Evolutionary conservation across 805 yeast species (phyloP).

Genomic region (Lachancea quebecensis): DNA sequence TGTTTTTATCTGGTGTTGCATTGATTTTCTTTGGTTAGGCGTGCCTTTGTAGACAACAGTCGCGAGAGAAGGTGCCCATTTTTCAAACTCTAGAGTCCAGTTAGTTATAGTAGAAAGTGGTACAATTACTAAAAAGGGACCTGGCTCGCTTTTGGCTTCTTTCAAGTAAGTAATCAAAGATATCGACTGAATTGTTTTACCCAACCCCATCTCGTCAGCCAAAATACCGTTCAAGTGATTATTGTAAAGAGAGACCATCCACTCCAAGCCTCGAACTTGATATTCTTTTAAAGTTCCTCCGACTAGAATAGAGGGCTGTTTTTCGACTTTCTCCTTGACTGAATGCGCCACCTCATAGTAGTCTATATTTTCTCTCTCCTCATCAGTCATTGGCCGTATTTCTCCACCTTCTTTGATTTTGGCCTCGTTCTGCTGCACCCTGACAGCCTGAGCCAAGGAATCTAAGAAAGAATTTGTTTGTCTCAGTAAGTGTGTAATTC

Average conservation of each 20-base stretch:
- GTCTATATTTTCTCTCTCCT: conserved; percentile 62
- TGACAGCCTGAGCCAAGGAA: conserved; percentile 71
- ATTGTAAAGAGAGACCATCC: conserved; percentile 97
- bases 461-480: conserved; percentile 77
- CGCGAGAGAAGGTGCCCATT: conserved; percentile 79
- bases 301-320: conserved; percentile 61
- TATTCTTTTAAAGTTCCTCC: conserved; percentile 80
- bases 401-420: conserved; percentile 30
- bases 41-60: conserved; percentile 73
- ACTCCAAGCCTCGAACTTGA: conserved; percentile 87
- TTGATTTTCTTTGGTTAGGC: conserved; percentile 59
- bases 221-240: conserved; percentile 94
- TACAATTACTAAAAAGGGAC: conserved; percentile 72
- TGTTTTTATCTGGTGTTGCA: conserved; percentile 55
- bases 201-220: conserved; percentile 99
- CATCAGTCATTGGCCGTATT: conserved; percentile 35
- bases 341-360: conserved; percentile 79
- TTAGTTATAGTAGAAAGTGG: conserved; percentile 80
- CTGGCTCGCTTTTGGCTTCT: conserved; percentile 58
- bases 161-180: conserved; percentile 65
- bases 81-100: conserved; percentile 80
- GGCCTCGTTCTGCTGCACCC: conserved; percentile 56
- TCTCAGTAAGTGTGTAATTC: conserved; percentile 74
- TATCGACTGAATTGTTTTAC: conserved; percentile 86
- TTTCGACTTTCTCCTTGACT: conserved; percentile 56